Evolutionary conservation across 2,329 filamentous ascomycete genomes (phyloP).

Genomic region (Tolypocladium paradoxum): DNA sequence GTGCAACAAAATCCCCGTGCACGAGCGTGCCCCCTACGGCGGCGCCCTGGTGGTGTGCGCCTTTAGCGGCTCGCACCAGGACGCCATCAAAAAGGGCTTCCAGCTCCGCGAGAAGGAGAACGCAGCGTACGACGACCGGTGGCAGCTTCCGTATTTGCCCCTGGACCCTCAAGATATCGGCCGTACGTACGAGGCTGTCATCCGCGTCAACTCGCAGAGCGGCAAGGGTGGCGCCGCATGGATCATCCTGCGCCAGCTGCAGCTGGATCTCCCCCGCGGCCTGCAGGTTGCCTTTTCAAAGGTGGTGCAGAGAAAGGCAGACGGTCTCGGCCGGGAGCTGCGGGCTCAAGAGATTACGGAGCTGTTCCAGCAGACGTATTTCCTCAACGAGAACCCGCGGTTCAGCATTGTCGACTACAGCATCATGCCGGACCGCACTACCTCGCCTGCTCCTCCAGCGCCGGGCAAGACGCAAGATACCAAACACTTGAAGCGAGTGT

Average conservation of each 20-base stretch:
- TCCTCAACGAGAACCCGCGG: slow-evolving; percentile 69
- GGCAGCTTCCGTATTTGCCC: slow-evolving; percentile 86
- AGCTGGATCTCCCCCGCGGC: slow-evolving; percentile 85
- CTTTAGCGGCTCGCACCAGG: slow-evolving; percentile 87
- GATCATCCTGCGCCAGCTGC: slow-evolving; percentile 81
- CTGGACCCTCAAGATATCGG: slow-evolving; percentile 90
- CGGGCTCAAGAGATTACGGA: slow-evolving; percentile 72
- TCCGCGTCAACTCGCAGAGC: slow-evolving; percentile 92
- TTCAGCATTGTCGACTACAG: slow-evolving; percentile 87
- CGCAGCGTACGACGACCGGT: slow-evolving; percentile 52
- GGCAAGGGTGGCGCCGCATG: slow-evolving; percentile 92
- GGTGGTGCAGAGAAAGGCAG: slow-evolving; percentile 73
- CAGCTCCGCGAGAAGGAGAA: slow-evolving; percentile 53
- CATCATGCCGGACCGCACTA: slow-evolving; percentile 73
- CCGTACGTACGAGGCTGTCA: slow-evolving; percentile 94
- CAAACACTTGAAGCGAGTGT: slow-evolving; percentile 67
- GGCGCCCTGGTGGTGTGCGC: slow-evolving; percentile 86
- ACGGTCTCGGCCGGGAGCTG: slow-evolving; percentile 73
- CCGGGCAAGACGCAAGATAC: slow-evolving; percentile 66
- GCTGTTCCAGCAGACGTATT: slow-evolving; percentile 85
- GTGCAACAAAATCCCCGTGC: slow-evolving; percentile 90
- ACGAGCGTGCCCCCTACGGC: slow-evolving; percentile 81
- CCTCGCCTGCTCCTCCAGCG: slow-evolving; percentile 57
- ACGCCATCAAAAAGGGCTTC: slow-evolving; percentile 92
- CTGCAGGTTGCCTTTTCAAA: slow-evolving; percentile 86